A percentile compares a stretch with the other conserved stretches of the same genome.
phyloP scores from a whole-genome alignment of 768 basidiomycete species.

The Fistulinella prunicolor region DNA sequence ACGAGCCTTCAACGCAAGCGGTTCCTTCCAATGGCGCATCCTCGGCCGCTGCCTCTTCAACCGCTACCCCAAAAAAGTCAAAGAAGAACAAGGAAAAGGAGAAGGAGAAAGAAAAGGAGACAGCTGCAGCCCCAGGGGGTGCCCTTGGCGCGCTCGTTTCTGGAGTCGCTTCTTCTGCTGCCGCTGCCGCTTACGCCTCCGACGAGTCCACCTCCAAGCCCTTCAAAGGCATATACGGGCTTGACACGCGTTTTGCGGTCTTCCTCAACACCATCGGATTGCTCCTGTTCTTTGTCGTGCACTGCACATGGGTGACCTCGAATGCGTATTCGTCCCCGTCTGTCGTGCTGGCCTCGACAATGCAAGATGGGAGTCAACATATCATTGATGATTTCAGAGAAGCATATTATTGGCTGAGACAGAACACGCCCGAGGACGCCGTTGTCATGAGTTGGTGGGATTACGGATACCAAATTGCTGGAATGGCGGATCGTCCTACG shows the following conservation, averaged over 20 bases:
- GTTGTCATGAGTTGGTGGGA: conserved; percentile 99
- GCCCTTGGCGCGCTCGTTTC: conserved; percentile 42
- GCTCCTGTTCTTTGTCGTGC: conserved; percentile 87
- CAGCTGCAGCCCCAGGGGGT: conserved; percentile 35
- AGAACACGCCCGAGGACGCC: conserved; percentile 89
- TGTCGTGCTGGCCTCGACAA: conserved; percentile 82
- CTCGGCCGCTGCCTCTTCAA: conserved; percentile 29
- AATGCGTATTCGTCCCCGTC: conserved; percentile 96
- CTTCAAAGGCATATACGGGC: conserved; percentile 70
- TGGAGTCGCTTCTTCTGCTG: conserved; percentile 35
- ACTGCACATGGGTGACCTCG: conserved; percentile 96
- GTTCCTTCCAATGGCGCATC: conserved; percentile 5
- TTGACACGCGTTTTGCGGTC: conserved; percentile 79
- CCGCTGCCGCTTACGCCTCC: conserved; percentile 22
- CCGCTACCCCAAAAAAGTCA: conserved; percentile 33
- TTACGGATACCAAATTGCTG: conserved; percentile 99
- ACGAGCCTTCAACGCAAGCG: conserved; percentile 7
- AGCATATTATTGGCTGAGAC: conserved; percentile 97
- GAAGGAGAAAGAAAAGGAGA: conserved; percentile 39
- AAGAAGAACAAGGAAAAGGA: conserved; percentile 57
- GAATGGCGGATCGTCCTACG: conserved; percentile 96
- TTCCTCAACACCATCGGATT: conserved; percentile 72
- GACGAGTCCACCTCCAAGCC: conserved; percentile 9
- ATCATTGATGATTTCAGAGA: conserved; percentile 99
- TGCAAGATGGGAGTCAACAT: conserved; percentile 81